Percentiles rank a stretch among this genome's conserved stretches.
These are phyloP conservation scores for Vigna hirtella DNA, from an alignment of 306 rosid species.

Conservation along the genomic window DNA sequence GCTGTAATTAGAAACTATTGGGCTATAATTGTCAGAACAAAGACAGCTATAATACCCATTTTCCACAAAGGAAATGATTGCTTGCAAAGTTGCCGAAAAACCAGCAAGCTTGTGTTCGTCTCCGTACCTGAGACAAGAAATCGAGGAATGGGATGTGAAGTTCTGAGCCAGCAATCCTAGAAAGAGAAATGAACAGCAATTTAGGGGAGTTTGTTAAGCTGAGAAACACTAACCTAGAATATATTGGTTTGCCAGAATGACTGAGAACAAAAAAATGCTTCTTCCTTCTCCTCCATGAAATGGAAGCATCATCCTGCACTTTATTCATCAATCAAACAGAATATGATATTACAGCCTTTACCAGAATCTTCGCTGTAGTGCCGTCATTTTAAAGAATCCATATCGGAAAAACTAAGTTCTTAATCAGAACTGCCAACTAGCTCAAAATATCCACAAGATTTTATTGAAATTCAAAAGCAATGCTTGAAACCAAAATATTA, in stretches of 20 bases:
- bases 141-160: slow-evolving; percentile 28
- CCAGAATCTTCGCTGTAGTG: slow-evolving; percentile 29
- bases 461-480: neutral
- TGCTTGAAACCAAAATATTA: neutral
- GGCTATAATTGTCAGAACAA: slow-evolving; percentile 34
- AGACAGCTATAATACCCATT: slow-evolving; percentile 67
- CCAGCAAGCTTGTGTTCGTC: slow-evolving; percentile 98
- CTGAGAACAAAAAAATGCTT: slow-evolving; percentile 87
- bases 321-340: slow-evolving; percentile 62
- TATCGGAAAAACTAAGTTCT: slow-evolving; percentile 11
- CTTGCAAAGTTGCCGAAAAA: slow-evolving; percentile 97
- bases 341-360: slow-evolving; percentile 43
- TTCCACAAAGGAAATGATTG: slow-evolving; percentile 94
- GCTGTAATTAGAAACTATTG: neutral
- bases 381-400: slow-evolving; percentile 1
- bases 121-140: slow-evolving; percentile 70
- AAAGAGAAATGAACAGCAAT: slow-evolving; percentile 22
- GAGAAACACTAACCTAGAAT: slow-evolving; percentile 72
- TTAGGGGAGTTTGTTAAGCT: slow-evolving; percentile 23
- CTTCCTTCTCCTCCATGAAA: slow-evolving; percentile 97
- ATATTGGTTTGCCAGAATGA: slow-evolving; percentile 95
- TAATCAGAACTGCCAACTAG: slow-evolving; percentile 8
- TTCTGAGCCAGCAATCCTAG: slow-evolving; percentile 19
- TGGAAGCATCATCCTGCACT: slow-evolving; percentile 95
- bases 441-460: slow-evolving; percentile 15